Percentiles rank a stretch among this genome's conserved stretches.
Conservation (phyloP, 2,329 filamentous ascomycete species). For the Aureobasidium melanogenum region DNA sequence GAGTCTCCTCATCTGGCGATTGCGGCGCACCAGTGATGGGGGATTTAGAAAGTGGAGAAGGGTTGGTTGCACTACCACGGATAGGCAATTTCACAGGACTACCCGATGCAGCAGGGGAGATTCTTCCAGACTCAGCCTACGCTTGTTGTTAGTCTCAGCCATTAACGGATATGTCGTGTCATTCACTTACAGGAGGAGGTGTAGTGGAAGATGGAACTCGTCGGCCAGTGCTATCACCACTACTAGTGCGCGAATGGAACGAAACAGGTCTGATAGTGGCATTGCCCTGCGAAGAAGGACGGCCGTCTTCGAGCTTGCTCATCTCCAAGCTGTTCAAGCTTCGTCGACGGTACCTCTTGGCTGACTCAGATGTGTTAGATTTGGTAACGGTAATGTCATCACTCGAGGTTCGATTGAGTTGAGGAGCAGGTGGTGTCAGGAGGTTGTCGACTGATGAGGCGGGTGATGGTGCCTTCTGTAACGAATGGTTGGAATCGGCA, state of each 20-base stretch:
- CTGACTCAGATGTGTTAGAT: constrained; percentile 52
- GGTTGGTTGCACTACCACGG: constrained; percentile 31
- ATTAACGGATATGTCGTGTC: background rate
- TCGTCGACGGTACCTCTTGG: constrained; percentile 69
- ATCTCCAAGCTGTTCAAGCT: constrained; percentile 63
- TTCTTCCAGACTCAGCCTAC: constrained; percentile 15
- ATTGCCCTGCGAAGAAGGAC: constrained; percentile 21
- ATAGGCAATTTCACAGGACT: constrained; percentile 22
- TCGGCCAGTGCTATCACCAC: constrained; percentile 23
- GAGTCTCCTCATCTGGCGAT: constrained; percentile 7
- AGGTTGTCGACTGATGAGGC: constrained; percentile 45
- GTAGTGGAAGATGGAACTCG: constrained; percentile 15
- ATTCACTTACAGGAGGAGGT: constrained; percentile 8
- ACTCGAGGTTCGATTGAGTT: constrained; percentile 31
- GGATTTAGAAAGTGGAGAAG: constrained; percentile 38
- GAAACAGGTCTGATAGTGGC: constrained; percentile 26
- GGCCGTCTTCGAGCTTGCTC: constrained; percentile 19
- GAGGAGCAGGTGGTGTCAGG: constrained; percentile 28
- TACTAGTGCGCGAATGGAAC: constrained; percentile 25
- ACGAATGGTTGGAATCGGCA: constrained; percentile 39
- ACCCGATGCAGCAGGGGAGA: constrained; percentile 10
- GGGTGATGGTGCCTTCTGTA: constrained; percentile 22
- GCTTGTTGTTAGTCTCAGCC: background rate
- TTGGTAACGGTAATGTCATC: constrained; percentile 63
- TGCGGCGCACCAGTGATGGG: constrained; percentile 10